Evolutionary conservation across 345 rosid species (phyloP), one percentile per base, ranked within the genome.

Genomic region (Zanthoxylum bungeanum): DNA sequence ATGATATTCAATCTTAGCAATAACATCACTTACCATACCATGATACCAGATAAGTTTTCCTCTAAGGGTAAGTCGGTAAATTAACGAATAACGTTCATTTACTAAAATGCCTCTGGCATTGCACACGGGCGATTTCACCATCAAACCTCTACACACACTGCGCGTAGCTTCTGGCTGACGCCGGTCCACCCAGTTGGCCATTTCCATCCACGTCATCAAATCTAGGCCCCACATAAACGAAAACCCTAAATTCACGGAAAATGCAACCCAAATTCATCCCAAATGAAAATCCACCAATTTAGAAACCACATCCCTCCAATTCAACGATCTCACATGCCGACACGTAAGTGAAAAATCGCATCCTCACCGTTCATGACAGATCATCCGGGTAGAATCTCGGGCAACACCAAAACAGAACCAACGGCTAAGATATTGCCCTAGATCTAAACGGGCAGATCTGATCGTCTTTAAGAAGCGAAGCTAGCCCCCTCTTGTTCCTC

Each of bases 381-480:
- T 84, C 80, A 82, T n/a, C 4, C 56, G 87, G 85, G 67, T 82
- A 78, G 79, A 19, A 17, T 2, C 1, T 5, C 28, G 81, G 87
- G 79, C 77, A 78, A 9, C 21, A 0, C 28, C 25, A 34, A 69
- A 51, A 21, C 24, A 0, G 12, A 75, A 52, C 21, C 49, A 56
- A 75, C 75, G 85, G 77, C 9, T 22, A 5, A 2, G 68, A 70
- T 61, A 4, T 3, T 85, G 82, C 83, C 89, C 89, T 82, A 31
- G 17, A 19, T 8, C 6, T 8, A 5, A 0, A 0, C 77, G 91
- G 91, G 83, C 81, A 85, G 87, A 85, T 85, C 88, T 83, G 73
- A 34, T 77, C 16, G 79, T 83, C 91, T 87, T 87, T 87, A 87
- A 87, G 85, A 81, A 37, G 62, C 72, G 73, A 60, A 74, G 83